Base-by-base conservation (phyloP, 2,329 filamentous ascomycete genomes). In the Aspergillaceae sp. region DNA sequence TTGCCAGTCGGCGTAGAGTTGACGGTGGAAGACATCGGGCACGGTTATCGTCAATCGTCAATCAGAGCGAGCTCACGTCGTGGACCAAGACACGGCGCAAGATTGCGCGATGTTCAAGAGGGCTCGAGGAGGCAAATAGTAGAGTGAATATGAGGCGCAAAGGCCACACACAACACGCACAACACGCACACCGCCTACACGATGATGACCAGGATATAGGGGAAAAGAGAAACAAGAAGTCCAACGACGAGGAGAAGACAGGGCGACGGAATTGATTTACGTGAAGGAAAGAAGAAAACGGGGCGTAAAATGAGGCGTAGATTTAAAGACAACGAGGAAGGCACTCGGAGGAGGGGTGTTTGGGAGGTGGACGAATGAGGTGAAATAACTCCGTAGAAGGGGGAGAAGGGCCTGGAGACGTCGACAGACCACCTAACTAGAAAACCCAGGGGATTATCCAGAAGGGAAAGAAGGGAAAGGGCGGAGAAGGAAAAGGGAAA, bases 21-120 rank as follows among this genome's bases (percentile, higher is more conserved):
- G 52, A 65, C 51, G 46, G 66, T 61, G 36, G 67, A 70, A 61
- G 68, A 63, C 67, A 71, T 71, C 56, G 59, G 57, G 59, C 55
- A 59, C 47, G 52, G 36, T 38, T 4, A 51, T 52, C 38, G 54
- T 53, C 51, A 9, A 51, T 52, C 38, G 54, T 53, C 51, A 56
- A 55, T 56, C 51, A 57, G 53, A 56, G 48, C 54, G 55, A 58
- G 57, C 61, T 63, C 55, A 55, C 54, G 60, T 61, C 58, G 63
- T 63, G 54, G 57, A 57, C 61, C 56, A 58, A 58, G 49, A 52
- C 60, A 63, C 59, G 62, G 62, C 59, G 59, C 56, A 59, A 59
- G 62, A 61, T 57, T 54, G 59, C 57, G 29, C 40, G 29, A 46
- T 48, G 46, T 47, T 41, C 44, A 45, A 44, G 47, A 40, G 47